Percentiles rank a stretch among this genome's conserved stretches.
Evolutionary conservation across 805 yeast species (phyloP).

Genomic region (Clavispora vitiphila): DNA sequence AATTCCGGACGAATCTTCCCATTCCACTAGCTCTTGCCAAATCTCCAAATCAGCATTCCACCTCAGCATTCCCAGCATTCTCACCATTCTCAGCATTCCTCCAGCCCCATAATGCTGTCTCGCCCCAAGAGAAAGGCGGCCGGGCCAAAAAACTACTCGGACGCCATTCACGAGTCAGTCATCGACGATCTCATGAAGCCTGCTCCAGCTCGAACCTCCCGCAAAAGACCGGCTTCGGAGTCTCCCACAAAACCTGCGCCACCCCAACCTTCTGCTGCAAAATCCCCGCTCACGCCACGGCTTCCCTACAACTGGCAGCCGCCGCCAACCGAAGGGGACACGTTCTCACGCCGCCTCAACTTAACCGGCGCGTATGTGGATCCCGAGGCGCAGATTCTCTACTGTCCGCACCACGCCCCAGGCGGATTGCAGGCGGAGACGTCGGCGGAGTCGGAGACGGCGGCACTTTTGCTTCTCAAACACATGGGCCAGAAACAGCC

Average conservation of each 20-base stretch:
- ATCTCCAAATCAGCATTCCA: too few relatives aligned
- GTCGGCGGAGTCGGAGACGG: not conserved
- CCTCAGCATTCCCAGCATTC: too few relatives aligned
- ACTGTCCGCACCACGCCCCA: constrained; percentile 30
- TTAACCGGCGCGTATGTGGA: constrained; percentile 40
- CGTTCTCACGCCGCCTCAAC: constrained; percentile 41
- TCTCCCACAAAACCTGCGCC: not conserved
- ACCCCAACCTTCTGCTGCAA: not conserved
- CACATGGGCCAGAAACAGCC: constrained; percentile 6
- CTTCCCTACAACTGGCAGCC: constrained; percentile 47
- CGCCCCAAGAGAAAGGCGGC: constrained; percentile 18
- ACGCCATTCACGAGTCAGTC: constrained; percentile 11
- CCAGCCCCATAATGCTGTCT: constrained; percentile 12
- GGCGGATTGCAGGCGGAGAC: not conserved
- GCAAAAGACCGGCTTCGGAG: constrained; percentile 3
- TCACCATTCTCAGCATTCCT: too few relatives aligned
- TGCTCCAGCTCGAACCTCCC: constrained; percentile 1
- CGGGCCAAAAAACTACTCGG: constrained; percentile 16
- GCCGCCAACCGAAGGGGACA: constrained; percentile 26
- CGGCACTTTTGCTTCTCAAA: constrained; percentile 7
- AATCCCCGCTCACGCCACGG: not conserved
- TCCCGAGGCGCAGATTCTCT: constrained; percentile 29
- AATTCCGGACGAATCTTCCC: too few relatives aligned
- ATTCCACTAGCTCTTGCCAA: too few relatives aligned
- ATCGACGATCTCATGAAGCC: constrained; percentile 8